Evolutionary conservation across 2,329 filamentous ascomycete genomes (phyloP).

Genomic region (Clarireedia hainanense): DNA sequence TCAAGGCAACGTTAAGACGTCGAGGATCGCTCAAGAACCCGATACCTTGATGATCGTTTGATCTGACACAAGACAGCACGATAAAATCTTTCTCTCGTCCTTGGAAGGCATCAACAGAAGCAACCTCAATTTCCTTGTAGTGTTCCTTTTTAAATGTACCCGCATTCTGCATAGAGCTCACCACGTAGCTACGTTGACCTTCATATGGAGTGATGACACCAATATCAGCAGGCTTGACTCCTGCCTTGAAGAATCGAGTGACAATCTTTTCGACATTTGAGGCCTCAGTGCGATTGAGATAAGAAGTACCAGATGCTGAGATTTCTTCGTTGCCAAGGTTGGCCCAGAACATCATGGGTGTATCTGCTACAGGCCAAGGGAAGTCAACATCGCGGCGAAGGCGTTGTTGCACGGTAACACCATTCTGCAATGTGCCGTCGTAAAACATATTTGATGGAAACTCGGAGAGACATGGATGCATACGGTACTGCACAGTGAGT

Average conservation of each 20-base stretch:
- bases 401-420: constrained; percentile 82
- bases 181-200: constrained; percentile 95
- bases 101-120: constrained; percentile 97
- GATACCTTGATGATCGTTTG: constrained; percentile 97
- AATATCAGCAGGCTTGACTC: constrained; percentile 87
- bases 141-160: constrained; percentile 97
- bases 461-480: constrained; percentile 95
- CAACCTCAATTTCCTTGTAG: constrained; percentile 98
- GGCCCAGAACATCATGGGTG: constrained; percentile 99
- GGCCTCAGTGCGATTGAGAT: constrained; percentile 94
- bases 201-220: constrained; percentile 99
- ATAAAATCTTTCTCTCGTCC: constrained; percentile 99
- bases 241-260: constrained; percentile 96
- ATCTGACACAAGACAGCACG: constrained; percentile 92
- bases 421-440: constrained; percentile 93
- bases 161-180: constrained; percentile 98
- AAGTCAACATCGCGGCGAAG: constrained; percentile 93
- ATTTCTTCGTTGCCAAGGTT: constrained; percentile 98
- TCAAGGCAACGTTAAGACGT: constrained; percentile 93
- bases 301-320: constrained; percentile 93
- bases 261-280: constrained; percentile 98
- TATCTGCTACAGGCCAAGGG: constrained; percentile 89
- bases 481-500: constrained; percentile 94
- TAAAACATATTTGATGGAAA: constrained; percentile 99
- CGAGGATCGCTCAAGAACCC: constrained; percentile 97